Evolutionary conservation across 2,329 filamentous ascomycete genomes (phyloP).

Genomic region (Fusarium ramigenum): DNA sequence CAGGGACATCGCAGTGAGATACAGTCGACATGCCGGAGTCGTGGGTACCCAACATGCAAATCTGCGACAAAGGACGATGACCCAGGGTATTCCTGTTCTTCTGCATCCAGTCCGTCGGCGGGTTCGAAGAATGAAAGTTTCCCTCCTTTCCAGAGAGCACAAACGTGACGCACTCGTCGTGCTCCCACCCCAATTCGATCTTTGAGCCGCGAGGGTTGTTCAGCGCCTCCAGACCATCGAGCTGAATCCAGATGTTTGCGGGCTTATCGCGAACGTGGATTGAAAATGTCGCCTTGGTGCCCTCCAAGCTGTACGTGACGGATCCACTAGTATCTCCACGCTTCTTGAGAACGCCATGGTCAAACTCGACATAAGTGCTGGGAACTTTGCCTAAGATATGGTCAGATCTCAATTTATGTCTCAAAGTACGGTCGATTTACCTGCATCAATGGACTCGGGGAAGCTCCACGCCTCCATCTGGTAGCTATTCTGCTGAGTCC

Average conservation of each 20-base stretch:
- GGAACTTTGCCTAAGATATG: neutral
- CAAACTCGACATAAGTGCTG: neutral
- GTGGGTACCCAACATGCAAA: conserved; percentile 1
- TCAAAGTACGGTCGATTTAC: neutral
- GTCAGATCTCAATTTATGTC: neutral
- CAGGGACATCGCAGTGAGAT: neutral
- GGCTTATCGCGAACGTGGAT: conserved; percentile 13
- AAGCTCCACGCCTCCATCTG: conserved; percentile 11
- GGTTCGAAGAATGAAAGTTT: neutral
- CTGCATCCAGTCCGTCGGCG: conserved; percentile 12
- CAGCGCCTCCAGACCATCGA: neutral
- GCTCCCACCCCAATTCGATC: conserved; percentile 7
- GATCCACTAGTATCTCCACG: conserved; percentile 4
- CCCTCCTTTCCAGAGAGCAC: conserved; percentile 1
- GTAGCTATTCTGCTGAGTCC: neutral
- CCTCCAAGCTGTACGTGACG: neutral
- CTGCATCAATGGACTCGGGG: conserved; percentile 2
- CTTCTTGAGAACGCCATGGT: neutral
- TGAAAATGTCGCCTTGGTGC: neutral
- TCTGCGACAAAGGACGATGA: neutral
- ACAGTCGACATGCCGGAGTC: conserved; percentile 13
- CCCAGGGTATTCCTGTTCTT: neutral
- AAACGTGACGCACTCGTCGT: conserved; percentile 8
- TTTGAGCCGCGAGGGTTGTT: neutral
- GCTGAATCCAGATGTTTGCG: conserved; percentile 1